A percentile compares a stretch with the other conserved stretches of the same genome.
These are phyloP conservation scores for Colletotrichum kahawae DNA, from an alignment of 2,329 filamentous ascomycete species.

Conservation along the genomic window DNA sequence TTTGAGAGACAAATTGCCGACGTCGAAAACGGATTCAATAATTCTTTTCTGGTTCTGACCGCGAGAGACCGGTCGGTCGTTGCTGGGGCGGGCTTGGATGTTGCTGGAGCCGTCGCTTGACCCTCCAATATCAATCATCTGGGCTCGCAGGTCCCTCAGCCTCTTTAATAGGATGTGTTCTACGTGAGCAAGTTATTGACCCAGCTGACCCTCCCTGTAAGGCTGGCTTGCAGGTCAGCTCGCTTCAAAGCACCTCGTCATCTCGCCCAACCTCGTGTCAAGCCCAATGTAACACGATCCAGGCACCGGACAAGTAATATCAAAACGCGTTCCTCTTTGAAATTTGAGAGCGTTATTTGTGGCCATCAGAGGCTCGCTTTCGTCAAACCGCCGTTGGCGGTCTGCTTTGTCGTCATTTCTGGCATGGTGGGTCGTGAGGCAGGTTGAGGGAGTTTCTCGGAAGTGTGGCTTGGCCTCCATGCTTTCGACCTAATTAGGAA, in stretches of 20 bases:
- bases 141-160: not conserved
- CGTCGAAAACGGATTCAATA: not conserved
- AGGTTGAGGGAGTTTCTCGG: constrained; percentile 13
- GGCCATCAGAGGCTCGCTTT: not conserved
- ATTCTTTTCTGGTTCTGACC: not conserved
- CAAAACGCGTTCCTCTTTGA: not conserved
- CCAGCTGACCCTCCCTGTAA: not conserved
- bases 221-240: not conserved
- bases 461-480: not conserved
- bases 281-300: not conserved
- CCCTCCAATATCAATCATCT: not conserved
- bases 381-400: not conserved
- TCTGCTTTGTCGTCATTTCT: not conserved
- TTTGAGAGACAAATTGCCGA: not conserved
- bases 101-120: not conserved
- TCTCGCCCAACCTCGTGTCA: not conserved
- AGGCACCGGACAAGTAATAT: not conserved
- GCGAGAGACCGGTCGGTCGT: not conserved
- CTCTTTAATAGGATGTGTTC: not conserved
- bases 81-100: not conserved
- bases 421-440: not conserved
- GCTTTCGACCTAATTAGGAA: not conserved
- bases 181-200: not conserved
- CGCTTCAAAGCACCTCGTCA: not conserved
- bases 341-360: not conserved